Evolutionary conservation across 768 basidiomycete species (phyloP).

Genomic region (Boletus bicolor): DNA sequence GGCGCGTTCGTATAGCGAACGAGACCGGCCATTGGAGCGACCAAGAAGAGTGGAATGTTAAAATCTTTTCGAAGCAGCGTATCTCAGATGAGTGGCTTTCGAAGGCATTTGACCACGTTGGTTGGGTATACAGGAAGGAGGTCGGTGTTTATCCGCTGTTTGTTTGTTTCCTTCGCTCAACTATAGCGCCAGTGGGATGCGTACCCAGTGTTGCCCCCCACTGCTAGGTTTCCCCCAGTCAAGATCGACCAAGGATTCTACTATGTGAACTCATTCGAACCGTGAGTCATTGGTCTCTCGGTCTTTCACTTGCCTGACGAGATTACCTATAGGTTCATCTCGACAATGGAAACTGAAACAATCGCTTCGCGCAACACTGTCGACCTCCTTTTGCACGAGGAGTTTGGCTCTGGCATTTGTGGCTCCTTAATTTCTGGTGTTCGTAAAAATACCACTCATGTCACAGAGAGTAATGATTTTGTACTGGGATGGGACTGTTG

Average conservation of each 20-base stretch:
- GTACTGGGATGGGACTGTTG: slow-evolving; percentile 79
- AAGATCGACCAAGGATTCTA: slow-evolving; percentile 77
- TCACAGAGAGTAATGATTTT: slow-evolving; percentile 38
- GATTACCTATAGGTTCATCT: slow-evolving; percentile 56
- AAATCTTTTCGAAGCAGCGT: slow-evolving; percentile 75
- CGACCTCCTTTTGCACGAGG: slow-evolving; percentile 71
- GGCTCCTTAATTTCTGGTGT: slow-evolving; percentile 36
- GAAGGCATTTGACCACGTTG: slow-evolving; percentile 63
- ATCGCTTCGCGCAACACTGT: slow-evolving; percentile 80
- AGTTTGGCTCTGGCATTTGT: slow-evolving; percentile 72
- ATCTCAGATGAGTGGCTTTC: slow-evolving; percentile 70
- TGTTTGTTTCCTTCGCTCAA: slow-evolving; percentile 3
- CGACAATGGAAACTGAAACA: slow-evolving; percentile 94
- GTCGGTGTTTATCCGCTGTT: slow-evolving; percentile 32
- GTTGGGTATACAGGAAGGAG: slow-evolving; percentile 84
- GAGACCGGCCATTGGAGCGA: slow-evolving; percentile 21
- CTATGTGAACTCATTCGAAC: slow-evolving; percentile 91
- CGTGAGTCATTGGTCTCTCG: slow-evolving; percentile 46
- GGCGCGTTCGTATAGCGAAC: slow-evolving; percentile 38
- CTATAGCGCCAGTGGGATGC: slow-evolving; percentile 64
- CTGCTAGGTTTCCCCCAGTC: slow-evolving; percentile 67
- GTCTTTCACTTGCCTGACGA: slow-evolving; percentile 1
- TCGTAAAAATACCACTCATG: slow-evolving; percentile 10
- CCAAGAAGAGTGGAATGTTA: slow-evolving; percentile 63
- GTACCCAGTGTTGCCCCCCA: slow-evolving; percentile 72